Conservation (phyloP, 768 basidiomycete species). For the Leccinum subgranulosum region DNA sequence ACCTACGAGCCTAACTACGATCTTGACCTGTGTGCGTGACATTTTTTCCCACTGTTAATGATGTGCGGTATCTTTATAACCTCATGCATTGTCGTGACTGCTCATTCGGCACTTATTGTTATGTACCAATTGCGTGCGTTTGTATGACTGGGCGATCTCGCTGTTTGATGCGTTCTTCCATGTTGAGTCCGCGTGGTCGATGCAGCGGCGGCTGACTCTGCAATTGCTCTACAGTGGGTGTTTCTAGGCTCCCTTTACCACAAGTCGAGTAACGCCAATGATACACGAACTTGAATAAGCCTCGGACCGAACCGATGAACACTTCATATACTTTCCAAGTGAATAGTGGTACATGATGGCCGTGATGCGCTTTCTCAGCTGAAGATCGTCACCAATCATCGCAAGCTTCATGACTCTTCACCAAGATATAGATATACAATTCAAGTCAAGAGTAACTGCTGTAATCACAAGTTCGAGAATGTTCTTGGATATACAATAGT, state of each 20-base stretch:
- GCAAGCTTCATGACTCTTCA: not conserved
- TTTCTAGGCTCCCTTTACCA: not conserved
- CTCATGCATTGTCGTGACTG: no score
- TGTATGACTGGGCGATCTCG: not conserved
- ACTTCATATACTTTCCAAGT: not conserved
- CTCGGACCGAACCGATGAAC: not conserved
- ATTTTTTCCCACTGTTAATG: no score
- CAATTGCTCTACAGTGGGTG: not conserved
- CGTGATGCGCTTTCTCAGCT: not conserved
- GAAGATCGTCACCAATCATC: not conserved
- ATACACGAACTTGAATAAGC: not conserved
- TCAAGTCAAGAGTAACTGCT: not conserved
- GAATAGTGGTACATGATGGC: not conserved
- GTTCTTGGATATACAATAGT: constrained; percentile 7
- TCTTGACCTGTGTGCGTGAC: not conserved
- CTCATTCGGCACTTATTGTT: not conserved
- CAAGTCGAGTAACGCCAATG: not conserved
- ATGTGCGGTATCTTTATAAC: not conserved
- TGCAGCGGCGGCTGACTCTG: not conserved
- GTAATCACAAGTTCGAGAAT: not conserved
- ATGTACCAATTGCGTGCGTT: not conserved
- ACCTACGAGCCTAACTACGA: not conserved
- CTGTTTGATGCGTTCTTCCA: not conserved
- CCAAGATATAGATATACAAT: not conserved
- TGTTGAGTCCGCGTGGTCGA: not conserved